Evolutionary conservation across 2,329 filamentous ascomycete genomes (phyloP).

Genomic region (Phialemonium atrogriseum): DNA sequence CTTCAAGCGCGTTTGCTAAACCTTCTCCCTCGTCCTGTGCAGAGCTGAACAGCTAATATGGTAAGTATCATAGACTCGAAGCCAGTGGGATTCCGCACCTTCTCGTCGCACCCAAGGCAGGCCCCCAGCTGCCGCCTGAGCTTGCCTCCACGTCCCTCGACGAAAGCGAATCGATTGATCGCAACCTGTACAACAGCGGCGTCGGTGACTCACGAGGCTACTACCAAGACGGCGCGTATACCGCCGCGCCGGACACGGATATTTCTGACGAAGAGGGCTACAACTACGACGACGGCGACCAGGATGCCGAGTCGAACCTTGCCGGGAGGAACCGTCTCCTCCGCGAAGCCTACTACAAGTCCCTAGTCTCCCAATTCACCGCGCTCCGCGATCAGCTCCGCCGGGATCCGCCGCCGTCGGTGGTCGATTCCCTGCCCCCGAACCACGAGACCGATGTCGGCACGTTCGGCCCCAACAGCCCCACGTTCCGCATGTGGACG

Average conservation of each 20-base stretch:
- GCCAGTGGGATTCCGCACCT: slow-evolving; percentile 66
- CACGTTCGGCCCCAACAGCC: slow-evolving; percentile 40
- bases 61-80: slow-evolving; percentile 57
- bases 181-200: slow-evolving; percentile 38
- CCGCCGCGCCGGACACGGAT: slow-evolving; percentile 43
- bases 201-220: slow-evolving; percentile 51
- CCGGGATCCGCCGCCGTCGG: slow-evolving; percentile 41
- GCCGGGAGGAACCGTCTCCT: slow-evolving; percentile 28
- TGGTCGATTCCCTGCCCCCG: slow-evolving; percentile 42
- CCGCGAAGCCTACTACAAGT: slow-evolving; percentile 58
- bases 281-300: slow-evolving; percentile 16
- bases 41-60: slow-evolving; percentile 35
- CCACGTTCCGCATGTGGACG: slow-evolving; percentile 44
- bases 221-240: slow-evolving; percentile 74
- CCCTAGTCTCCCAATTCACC: slow-evolving; percentile 57
- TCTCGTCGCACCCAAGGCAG: slow-evolving; percentile 53
- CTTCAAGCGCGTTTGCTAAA: slow-evolving; percentile 19
- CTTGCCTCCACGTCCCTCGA: slow-evolving; percentile 22
- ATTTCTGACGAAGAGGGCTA: slow-evolving; percentile 18
- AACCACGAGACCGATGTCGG: slow-evolving; percentile 48
- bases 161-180: slow-evolving; percentile 22
- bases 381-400: slow-evolving; percentile 56
- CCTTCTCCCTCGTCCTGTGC: slow-evolving; percentile 6
- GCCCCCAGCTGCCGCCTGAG: slow-evolving; percentile 38
- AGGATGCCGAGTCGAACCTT: slow-evolving; percentile 19